phyloP scores from a whole-genome alignment of 2,329 filamentous ascomycete species.

The Amauroascus verrucosus region DNA sequence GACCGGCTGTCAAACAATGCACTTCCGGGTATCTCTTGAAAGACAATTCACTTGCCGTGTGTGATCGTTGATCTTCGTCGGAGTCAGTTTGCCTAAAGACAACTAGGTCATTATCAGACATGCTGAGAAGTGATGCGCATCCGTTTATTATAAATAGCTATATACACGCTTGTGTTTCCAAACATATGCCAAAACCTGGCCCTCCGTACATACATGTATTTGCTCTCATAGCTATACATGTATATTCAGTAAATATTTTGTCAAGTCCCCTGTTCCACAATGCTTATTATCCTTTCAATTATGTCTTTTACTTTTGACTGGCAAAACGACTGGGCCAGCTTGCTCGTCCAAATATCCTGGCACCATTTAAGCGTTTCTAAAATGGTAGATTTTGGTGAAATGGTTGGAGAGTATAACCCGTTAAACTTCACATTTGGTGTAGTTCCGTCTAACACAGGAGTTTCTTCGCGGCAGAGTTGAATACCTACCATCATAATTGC shows the following conservation, averaged over 20 bases:
- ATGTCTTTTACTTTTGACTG: slow-evolving; percentile 8
- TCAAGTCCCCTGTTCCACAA: background rate
- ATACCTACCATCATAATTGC: slow-evolving; percentile 18
- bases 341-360: slow-evolving; percentile 42
- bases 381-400: slow-evolving; percentile 17
- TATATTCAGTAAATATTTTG: background rate
- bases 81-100: too few species aligned
- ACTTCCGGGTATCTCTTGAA: too few species aligned
- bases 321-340: slow-evolving; percentile 15
- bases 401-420: slow-evolving; percentile 5
- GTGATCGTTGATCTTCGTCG: too few species aligned
- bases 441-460: slow-evolving; percentile 4
- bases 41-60: too few species aligned
- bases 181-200: background rate
- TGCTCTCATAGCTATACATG: background rate
- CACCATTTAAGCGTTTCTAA: slow-evolving; percentile 17
- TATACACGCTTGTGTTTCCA: slow-evolving; percentile 10
- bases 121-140: background rate
- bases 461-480: slow-evolving; percentile 15
- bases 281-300: slow-evolving; percentile 4
- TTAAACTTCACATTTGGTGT: background rate
- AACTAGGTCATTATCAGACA: background rate
- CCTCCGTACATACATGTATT: background rate
- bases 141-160: background rate
- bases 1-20: too few species aligned